Evolutionary conservation across 2,329 filamentous ascomycete genomes (phyloP), one percentile per base, ranked within the genome.

Genomic region (Fusarium metavorans): DNA sequence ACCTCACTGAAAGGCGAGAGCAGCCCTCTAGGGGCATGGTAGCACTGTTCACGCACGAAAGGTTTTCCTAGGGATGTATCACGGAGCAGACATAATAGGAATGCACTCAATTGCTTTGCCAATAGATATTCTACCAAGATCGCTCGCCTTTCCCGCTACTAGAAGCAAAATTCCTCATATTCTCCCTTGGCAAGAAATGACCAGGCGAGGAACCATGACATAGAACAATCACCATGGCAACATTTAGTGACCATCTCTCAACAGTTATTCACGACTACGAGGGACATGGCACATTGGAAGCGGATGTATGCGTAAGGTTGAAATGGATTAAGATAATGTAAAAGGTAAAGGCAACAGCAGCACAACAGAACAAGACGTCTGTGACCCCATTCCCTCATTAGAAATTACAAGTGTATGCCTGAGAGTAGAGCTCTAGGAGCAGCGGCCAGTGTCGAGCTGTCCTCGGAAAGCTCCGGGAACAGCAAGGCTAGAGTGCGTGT

Each of bases 401-500:
- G 16, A 41, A 58, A 27, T 37, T n/a, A 23, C 23, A 14, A 58
- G 35, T 35, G 18, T 16, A 32, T 39, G 34, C 11, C 14, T 23
- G 23, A 57, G 39, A 43, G 30, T n/a, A 10, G 35, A 18, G 14
- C 10, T 35, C n/a, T 59, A 76, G 63, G 68, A 75, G 57, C 70
- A 60, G 43, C 35, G 72, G 57, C 73, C 71, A 30, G 72, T 67
- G 64, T 67, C 80, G 58, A 88, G 76, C 79, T 90, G 88, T 9
- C 87, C 88, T 66, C 88, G 83, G 37, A 88, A 84, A 60, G 87
- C 88, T 68, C 88, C 88, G 34, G 86, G 83, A 9, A 86, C 80
- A 37, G 85, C 87, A 30, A 83, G 77, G 71, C 79, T 84, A 7
- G 87, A 88, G 80, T 90, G 88, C 2, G 85, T 82, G 75, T 90